A percentile compares a stretch with the other conserved stretches of the same genome.
These are phyloP conservation scores for Claviceps sp. DNA, from an alignment of 2,329 filamentous ascomycete genomes.

Conservation along the genomic window DNA sequence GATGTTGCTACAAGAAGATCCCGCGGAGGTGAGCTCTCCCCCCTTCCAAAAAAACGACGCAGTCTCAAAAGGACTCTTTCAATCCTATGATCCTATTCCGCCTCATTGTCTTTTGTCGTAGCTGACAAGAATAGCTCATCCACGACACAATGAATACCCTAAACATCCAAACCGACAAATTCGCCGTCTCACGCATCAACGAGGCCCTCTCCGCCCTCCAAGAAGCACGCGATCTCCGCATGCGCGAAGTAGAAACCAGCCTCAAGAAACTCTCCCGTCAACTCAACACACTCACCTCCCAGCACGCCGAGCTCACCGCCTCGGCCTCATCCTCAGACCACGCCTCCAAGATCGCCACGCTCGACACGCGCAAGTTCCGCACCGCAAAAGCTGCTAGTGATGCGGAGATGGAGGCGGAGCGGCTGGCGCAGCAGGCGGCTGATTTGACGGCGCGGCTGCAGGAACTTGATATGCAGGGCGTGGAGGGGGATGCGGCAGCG, in stretches of 20 bases:
- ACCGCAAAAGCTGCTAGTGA: constrained; percentile 85
- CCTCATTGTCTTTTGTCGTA: neutral
- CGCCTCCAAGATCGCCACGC: constrained; percentile 68
- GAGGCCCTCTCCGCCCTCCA: constrained; percentile 75
- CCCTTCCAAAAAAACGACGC: neutral
- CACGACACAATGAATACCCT: constrained; percentile 87
- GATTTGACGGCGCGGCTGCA: constrained; percentile 62
- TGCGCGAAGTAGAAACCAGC: constrained; percentile 53
- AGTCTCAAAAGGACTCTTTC: neutral
- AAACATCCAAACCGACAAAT: constrained; percentile 81
- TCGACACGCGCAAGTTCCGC: constrained; percentile 90
- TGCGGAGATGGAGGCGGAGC: constrained; percentile 86
- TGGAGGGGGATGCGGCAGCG: constrained; percentile 47
- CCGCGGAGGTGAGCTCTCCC: constrained; percentile 52
- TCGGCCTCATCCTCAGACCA: constrained; percentile 68
- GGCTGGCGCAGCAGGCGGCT: constrained; percentile 66
- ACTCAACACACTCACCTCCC: constrained; percentile 58
- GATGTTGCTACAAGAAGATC: constrained; percentile 93
- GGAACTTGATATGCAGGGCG: constrained; percentile 74
- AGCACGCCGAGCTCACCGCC: constrained; percentile 63
- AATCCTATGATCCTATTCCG: no score
- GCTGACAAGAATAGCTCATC: constrained; percentile 26
- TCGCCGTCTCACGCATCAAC: constrained; percentile 68
- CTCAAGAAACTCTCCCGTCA: constrained; percentile 63
- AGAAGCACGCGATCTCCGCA: constrained; percentile 66